Conservation (phyloP, 108 stramenopile genomes). For the Parietichytrium sp. region DNA sequence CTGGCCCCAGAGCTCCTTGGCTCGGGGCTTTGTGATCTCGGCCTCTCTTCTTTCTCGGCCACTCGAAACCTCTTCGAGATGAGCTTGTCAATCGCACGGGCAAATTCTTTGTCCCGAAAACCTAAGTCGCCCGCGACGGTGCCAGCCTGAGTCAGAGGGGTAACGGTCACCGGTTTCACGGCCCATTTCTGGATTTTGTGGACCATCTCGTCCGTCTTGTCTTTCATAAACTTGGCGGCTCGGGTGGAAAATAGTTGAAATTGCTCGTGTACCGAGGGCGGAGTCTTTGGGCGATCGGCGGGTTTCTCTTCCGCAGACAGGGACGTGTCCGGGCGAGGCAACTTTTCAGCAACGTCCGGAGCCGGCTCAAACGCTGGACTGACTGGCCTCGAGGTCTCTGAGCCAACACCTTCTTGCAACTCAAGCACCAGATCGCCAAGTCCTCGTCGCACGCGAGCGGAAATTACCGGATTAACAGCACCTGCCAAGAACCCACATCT, state of each 20-base stretch:
- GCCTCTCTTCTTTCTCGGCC: neutral
- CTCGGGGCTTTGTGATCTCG: too few relatives aligned
- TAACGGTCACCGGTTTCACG: neutral
- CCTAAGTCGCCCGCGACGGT: neutral
- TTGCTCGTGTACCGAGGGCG: neutral
- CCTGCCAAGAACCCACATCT: conserved; percentile 34
- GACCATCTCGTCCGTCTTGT: conserved; percentile 28
- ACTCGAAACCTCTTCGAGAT: too few relatives aligned
- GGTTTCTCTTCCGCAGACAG: too few relatives aligned
- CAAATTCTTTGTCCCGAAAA: neutral
- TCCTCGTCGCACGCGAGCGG: neutral
- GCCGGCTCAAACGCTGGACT: too few relatives aligned
- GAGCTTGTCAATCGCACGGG: neutral
- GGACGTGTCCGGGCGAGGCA: neutral
- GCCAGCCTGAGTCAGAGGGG: neutral
- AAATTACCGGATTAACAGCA: neutral
- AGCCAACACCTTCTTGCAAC: neutral
- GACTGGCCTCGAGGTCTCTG: neutral
- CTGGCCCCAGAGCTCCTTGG: too few relatives aligned
- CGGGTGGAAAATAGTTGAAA: conserved; percentile 14
- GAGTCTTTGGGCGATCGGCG: neutral
- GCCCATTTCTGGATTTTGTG: neutral
- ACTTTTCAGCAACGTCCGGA: neutral
- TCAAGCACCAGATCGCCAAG: neutral
- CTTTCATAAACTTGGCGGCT: neutral